These are phyloP conservation scores for Taiozyma sp. DNA, from an alignment of 1,139 yeast genomes.

Conservation along the genomic window DNA sequence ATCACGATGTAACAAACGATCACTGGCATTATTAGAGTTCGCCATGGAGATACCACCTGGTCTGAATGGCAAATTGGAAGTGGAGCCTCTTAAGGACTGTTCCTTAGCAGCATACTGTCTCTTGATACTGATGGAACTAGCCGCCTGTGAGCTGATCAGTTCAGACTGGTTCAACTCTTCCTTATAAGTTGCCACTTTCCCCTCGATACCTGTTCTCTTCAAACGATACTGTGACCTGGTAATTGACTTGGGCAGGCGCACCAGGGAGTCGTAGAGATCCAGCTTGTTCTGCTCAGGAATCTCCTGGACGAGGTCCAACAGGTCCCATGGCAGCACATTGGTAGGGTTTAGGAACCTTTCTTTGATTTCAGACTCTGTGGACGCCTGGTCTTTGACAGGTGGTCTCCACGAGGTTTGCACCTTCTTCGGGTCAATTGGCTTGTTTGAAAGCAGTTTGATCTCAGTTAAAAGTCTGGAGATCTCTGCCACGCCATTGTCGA, in stretches of 20 bases:
- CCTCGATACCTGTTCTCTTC: conserved; percentile 70
- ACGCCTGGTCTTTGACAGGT: not conserved
- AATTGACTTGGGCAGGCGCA: conserved; percentile 46
- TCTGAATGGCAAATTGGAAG: conserved; percentile 80
- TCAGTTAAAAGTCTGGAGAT: not conserved
- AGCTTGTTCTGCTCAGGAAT: conserved; percentile 31
- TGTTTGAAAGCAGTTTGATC: not conserved
- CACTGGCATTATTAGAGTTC: conserved; percentile 18
- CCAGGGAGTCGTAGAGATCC: conserved; percentile 33
- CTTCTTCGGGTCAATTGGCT: not conserved
- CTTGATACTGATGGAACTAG: conserved; percentile 66
- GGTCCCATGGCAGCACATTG: conserved; percentile 49
- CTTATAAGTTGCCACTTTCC: conserved; percentile 54
- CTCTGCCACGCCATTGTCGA: not conserved
- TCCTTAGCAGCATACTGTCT: conserved; percentile 61
- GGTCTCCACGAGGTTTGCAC: not conserved
- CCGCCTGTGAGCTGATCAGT: conserved; percentile 48
- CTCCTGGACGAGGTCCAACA: conserved; percentile 47
- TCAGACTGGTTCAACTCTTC: conserved; percentile 52
- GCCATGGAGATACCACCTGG: conserved; percentile 77
- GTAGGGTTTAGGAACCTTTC: conserved; percentile 42
- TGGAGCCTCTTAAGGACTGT: conserved; percentile 61
- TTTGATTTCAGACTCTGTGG: conserved; percentile 19
- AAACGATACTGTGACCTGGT: conserved; percentile 54
- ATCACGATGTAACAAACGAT: conserved; percentile 54